Evolutionary conservation across 2,329 filamentous ascomycete species (phyloP), one percentile per base, ranked within the genome.

Genomic region (Verticillium zaregamsianum): DNA sequence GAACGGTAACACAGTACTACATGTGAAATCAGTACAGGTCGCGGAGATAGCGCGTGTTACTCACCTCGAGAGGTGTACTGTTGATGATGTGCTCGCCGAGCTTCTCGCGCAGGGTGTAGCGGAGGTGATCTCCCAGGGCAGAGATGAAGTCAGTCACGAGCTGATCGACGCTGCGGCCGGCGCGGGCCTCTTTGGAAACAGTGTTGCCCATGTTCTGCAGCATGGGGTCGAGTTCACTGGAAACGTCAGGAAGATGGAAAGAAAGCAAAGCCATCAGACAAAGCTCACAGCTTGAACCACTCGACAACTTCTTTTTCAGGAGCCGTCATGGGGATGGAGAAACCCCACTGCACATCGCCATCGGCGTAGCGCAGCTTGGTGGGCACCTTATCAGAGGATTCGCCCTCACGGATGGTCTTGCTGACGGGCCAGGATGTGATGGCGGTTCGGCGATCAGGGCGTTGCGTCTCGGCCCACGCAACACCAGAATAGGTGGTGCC

Each of bases 1-100:
- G 84, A 0, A 86, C 83, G 0, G 84, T 85, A 23, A 86, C 72
- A 55, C 86, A 77, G 61, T 84, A 85, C 60, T 52, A 11, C 5
- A 28, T 28, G 28, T 28, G 6, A 9, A 11, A 2, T 52, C 20
- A 52, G 45, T 2, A 52, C 9, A 11, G 20, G 8, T 20, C 8
- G 6, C 5, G 8, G 3, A 23, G 20, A 2, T 4, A 9, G 11
- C 12, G 8, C 1, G 2, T 52, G 45, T 4, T n/a, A 1, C 20
- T 52, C 23, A 52, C 45, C 45, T 86, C 78, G 64, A 84, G 76
- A 0, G 79, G 75, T 0, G 74, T 83, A 20, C 72, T 77, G 4
- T 72, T 71, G 5, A 83, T 70, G 23, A 81, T 74, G 2, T 72
- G 73, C 1, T 70, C 68, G 2, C 79, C 79, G 1, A 85, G 68